Evolutionary conservation across 2,329 filamentous ascomycete genomes (phyloP), one percentile per base, ranked within the genome.

Genomic region (Fusarium chlamydosporum): DNA sequence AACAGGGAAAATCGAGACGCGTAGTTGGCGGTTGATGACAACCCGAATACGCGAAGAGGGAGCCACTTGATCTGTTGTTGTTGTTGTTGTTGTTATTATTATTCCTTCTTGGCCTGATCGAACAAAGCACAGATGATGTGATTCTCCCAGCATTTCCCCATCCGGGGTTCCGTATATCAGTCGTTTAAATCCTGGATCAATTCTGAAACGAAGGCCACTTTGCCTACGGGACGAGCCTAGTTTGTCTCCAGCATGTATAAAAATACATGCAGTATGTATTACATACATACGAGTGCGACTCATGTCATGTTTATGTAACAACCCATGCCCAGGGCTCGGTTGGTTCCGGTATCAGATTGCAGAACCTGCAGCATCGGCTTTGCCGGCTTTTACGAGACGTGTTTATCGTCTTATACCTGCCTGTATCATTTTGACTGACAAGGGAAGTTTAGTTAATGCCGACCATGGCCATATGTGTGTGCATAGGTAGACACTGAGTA

Each of bases 201-300:
- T 23, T 60, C 57, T 68, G 67, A 67, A 70, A 70, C 67, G 31
- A 67, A 60, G 45, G 53, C 56, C 51, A 50, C 45, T 56, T 38
- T 42, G 16, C 29, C n/a, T 34, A 46, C 43, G 48, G 58, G 65
- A 58, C 31, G 58, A 60, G 51, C 58, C 58, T 56, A 67, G 47
- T 48, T 38, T 41, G 23, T 62, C 48, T 50, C 45, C 53, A 47
- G 53, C 35, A 26, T 42, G 53, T 56, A 37, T 43, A 34, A 27
- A 37, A 47, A 41, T 50, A 50, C 33, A 38, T 50, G 47, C 33
- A 31, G 16, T 16, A 31, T 45, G 18, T 11, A 31, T 45, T 18
- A n/a, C 42, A 27, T 40, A 43, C 16, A 51, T 34, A 41, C 40
- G 58, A 52, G 45, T 53, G 45, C 37, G 26, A 52, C 34, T 12